These are phyloP conservation scores for Zhuliangozyma blackwelliae DNA, from an alignment of 1,139 yeast species.

Conservation along the genomic window DNA sequence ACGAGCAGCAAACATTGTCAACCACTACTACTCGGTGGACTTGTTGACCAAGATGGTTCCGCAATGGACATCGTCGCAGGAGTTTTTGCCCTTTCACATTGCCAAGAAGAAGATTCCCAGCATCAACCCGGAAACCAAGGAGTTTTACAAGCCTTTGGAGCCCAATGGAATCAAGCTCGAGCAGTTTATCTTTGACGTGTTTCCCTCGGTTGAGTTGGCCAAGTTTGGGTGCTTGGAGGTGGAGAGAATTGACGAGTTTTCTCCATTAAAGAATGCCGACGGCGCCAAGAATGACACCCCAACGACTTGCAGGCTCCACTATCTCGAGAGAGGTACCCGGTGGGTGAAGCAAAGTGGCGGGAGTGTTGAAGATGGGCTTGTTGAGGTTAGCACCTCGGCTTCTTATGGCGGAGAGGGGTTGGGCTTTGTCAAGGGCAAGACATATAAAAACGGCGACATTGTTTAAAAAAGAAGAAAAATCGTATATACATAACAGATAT, in stretches of 20 bases:
- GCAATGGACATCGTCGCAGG: constrained; percentile 64
- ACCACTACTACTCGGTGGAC: constrained; percentile 86
- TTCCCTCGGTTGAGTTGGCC: constrained; percentile 68
- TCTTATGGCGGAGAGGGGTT: constrained; percentile 88
- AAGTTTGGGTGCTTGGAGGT: constrained; percentile 93
- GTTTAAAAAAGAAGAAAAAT: constrained; percentile 16
- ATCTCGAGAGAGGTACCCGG: constrained; percentile 63
- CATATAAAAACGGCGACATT: constrained; percentile 40
- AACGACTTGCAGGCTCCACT: constrained; percentile 68
- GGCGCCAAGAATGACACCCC: constrained; percentile 84
- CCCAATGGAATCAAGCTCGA: constrained; percentile 94
- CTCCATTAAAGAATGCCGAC: constrained; percentile 90
- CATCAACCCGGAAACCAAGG: constrained; percentile 46
- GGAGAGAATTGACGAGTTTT: constrained; percentile 76
- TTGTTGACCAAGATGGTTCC: constrained; percentile 59
- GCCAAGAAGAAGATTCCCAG: constrained; percentile 86
- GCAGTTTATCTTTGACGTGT: constrained; percentile 95
- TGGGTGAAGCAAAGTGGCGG: constrained; percentile 80
- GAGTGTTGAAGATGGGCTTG: constrained; percentile 43
- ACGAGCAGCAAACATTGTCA: constrained; percentile 96
- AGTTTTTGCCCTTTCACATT: constrained; percentile 81
- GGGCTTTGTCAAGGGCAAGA: constrained; percentile 50
- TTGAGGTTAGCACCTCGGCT: constrained; percentile 75
- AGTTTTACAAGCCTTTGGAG: constrained; percentile 53
- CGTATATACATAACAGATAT: neutral